Percentiles rank a stretch among this genome's conserved stretches.
Conservation (phyloP, 106 monocot species). For the Cymbidium sinense region DNA sequence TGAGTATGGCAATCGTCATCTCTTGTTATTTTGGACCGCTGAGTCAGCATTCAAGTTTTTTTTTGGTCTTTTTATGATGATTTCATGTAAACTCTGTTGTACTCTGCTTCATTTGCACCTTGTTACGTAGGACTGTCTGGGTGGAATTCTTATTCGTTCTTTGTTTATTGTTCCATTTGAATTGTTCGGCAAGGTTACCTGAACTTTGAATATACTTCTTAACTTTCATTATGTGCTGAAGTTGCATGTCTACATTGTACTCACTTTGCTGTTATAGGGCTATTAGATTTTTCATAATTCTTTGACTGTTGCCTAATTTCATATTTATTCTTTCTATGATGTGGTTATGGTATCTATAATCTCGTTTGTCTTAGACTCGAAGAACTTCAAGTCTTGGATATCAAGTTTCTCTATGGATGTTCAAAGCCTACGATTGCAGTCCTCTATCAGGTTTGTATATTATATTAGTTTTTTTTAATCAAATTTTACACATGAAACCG, state of each 20-base stretch:
- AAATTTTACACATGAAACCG: not conserved
- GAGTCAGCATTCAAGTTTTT: not conserved
- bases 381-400: constrained; percentile 98
- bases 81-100: not conserved
- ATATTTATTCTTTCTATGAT: not conserved
- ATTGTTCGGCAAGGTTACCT: not conserved
- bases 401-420: constrained; percentile 97
- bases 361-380: constrained; percentile 57
- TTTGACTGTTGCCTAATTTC: not conserved
- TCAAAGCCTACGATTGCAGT: constrained; percentile 91
- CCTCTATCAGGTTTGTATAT: constrained; percentile 77
- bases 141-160: not conserved
- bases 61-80: not conserved
- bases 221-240: not conserved
- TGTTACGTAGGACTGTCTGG: not conserved
- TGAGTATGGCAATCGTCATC: not conserved
- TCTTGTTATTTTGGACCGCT: not conserved
- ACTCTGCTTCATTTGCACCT: not conserved
- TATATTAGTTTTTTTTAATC: not conserved
- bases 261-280: not conserved
- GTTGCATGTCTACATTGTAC: not conserved
- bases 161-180: not conserved
- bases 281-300: not conserved
- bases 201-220: not conserved
- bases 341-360: not conserved